Evolutionary conservation across 2,329 filamentous ascomycete genomes (phyloP), one percentile per base, ranked within the genome.

Genomic region (Fusarium brevicatenulatum): DNA sequence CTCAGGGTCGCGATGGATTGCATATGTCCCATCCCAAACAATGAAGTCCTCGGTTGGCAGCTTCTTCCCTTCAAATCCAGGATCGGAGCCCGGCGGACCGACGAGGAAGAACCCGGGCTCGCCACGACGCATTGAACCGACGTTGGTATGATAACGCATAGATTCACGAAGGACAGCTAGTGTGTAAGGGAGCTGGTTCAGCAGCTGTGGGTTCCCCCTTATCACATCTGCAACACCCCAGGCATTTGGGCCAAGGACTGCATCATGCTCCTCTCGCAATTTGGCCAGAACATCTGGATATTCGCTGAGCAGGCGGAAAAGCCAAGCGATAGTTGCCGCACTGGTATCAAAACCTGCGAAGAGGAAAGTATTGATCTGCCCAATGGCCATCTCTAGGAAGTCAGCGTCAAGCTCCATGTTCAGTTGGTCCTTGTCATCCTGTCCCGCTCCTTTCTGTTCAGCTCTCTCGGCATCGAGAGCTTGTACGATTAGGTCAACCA

Each of bases 311-410:
- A 76, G 34, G 42, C 81, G 79, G 9, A 77, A 71, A 68, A 82
- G 77, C 65, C 79, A 83, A 47, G 78, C 81, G 13, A 83, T 74
- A 2, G 81, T 79, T 18, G 78, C 76, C 0, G 80, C 78, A 1
- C 82, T 83, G 7, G 80, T 83, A 47, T 84, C 82, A 47, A 82
- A 79, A 2, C 82, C 82, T 0, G 80, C 82, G 30, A 83, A 82
- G 13, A 84, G 73, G 61, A 84, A 83, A 7, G 73, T 54, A 28
- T 82, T 82, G 23, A 84, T 69, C 44, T 84, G 81, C 0, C 77
- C 72, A 30, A 83, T 69, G 7, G 81, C 74, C 9, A 74, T 76
- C 4, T 80, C 74, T 21, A 72, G 59, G 18, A 69, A 67, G 21
- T 61, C 40, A 15, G 46, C 28, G 19, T 61, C 44, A 37, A 64